Percentiles rank a stretch among this genome's conserved stretches.
phyloP scores from a whole-genome alignment of 345 rosid species.

The Melaleuca quinquenervia region DNA sequence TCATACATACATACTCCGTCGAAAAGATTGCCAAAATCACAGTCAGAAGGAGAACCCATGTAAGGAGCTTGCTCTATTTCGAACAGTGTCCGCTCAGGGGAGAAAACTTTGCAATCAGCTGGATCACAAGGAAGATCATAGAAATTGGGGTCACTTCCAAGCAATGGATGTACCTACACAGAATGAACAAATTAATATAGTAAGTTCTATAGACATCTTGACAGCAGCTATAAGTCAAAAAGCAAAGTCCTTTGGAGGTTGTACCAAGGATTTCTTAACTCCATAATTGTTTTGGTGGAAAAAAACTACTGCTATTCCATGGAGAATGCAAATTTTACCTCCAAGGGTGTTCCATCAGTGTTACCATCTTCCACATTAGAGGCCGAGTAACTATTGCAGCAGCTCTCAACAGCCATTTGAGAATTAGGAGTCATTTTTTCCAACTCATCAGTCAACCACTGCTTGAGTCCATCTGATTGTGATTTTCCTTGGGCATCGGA shows the following conservation, averaged over 20 bases:
- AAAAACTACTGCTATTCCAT: background rate
- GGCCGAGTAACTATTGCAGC: conserved; percentile 31
- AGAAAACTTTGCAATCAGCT: conserved; percentile 29
- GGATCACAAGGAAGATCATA: conserved; percentile 16
- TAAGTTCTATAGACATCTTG: background rate
- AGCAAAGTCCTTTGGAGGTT: background rate
- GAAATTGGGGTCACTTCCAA: conserved; percentile 7
- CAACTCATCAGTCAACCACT: conserved; percentile 18
- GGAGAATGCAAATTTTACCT: conserved; percentile 21
- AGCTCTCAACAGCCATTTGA: conserved; percentile 20
- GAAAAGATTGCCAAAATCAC: conserved; percentile 59
- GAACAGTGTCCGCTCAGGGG: conserved; percentile 27
- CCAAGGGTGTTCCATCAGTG: conserved; percentile 17
- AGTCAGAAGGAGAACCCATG: conserved; percentile 46
- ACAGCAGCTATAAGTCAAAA: background rate
- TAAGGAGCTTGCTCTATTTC: conserved; percentile 17
- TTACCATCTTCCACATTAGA: conserved; percentile 44
- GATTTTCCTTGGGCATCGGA: background rate
- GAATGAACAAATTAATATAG: background rate
- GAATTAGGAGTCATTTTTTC: conserved; percentile 18
- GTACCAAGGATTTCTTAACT: background rate
- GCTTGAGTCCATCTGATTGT: conserved; percentile 8
- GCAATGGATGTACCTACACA: conserved; percentile 25
- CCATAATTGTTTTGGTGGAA: background rate
- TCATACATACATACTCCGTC: conserved; percentile 39